These are phyloP conservation scores for Saccharomycopsis sp. DNA, from an alignment of 805 yeast genomes.

Conservation along the genomic window DNA sequence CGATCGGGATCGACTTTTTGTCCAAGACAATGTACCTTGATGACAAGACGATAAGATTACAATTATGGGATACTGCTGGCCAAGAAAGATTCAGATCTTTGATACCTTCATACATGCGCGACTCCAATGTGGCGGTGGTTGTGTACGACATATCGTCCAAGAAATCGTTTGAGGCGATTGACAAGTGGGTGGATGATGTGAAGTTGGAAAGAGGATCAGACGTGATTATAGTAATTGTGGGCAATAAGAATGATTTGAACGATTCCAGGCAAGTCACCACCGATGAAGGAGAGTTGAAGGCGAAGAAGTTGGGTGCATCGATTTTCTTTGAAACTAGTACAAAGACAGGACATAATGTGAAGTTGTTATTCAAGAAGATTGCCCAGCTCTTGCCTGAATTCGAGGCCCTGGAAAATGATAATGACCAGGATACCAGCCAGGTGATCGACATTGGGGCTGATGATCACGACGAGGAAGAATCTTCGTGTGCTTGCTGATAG, in stretches of 20 bases:
- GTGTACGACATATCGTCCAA: constrained; percentile 89
- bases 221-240: constrained; percentile 84
- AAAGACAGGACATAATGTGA: constrained; percentile 90
- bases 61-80: constrained; percentile 97
- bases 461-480: constrained; percentile 28
- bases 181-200: constrained; percentile 92
- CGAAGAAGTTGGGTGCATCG: constrained; percentile 63
- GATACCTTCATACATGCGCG: constrained; percentile 92
- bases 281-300: constrained; percentile 78
- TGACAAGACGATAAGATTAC: constrained; percentile 89
- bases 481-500: constrained; percentile 35
- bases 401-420: constrained; percentile 24
- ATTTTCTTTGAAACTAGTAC: constrained; percentile 90
- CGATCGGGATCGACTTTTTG: constrained; percentile 93
- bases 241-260: constrained; percentile 78
- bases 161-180: constrained; percentile 74
- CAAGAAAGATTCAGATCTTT: constrained; percentile 92
- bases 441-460: constrained; percentile 37
- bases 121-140: constrained; percentile 93
- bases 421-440: constrained; percentile 27
- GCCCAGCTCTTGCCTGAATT: constrained; percentile 89
- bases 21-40: constrained; percentile 93
- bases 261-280: constrained; percentile 74
- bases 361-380: constrained; percentile 77
- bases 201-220: constrained; percentile 85